phyloP scores from a whole-genome alignment of 371 early-diverging fungal species.

The Syncephalastrum monosporum region DNA sequence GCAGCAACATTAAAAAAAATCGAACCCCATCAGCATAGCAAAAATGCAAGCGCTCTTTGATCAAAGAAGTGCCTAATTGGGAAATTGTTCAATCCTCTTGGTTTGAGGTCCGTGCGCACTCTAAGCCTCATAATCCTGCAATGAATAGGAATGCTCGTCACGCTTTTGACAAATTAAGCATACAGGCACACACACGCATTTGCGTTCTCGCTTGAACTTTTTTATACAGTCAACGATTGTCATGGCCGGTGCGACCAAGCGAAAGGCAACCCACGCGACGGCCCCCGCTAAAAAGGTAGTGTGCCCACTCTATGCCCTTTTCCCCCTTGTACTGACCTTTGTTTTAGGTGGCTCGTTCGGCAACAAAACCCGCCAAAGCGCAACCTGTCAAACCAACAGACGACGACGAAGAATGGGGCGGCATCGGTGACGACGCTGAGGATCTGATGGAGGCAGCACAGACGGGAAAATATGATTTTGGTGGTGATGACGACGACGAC shows the following conservation, averaged over 20 bases:
- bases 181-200: too few species aligned
- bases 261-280: background rate
- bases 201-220: background rate
- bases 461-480: conserved; percentile 14
- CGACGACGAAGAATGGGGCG: conserved; percentile 7
- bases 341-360: background rate
- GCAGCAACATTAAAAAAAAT: too few species aligned
- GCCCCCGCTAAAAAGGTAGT: background rate
- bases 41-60: too few species aligned
- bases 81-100: too few species aligned
- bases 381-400: conserved; percentile 5
- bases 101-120: too few species aligned
- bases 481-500: conserved; percentile 30
- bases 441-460: conserved; percentile 27
- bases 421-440: conserved; percentile 25
- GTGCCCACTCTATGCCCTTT: too few species aligned
- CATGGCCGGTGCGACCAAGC: background rate
- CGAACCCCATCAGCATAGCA: too few species aligned
- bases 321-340: background rate
- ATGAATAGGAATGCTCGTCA: too few species aligned
- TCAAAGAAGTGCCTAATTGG: too few species aligned
- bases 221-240: background rate
- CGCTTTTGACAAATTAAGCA: too few species aligned
- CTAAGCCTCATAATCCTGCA: too few species aligned
- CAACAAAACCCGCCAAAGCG: background rate